phyloP scores from a whole-genome alignment of 1,284 basidiomycete species.

The Caloboletus firmus region DNA sequence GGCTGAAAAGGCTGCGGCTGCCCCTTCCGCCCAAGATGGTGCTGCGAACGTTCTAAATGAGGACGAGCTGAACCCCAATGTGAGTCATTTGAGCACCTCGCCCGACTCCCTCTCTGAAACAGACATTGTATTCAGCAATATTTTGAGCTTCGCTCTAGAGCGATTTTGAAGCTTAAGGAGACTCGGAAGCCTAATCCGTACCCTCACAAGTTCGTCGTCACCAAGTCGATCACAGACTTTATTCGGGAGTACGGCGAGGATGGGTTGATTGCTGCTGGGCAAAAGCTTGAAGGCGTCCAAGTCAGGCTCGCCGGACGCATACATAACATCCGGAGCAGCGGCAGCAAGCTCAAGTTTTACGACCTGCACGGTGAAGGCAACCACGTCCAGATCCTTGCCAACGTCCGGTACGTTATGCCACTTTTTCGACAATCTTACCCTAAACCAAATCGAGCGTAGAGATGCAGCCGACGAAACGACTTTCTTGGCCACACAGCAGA shows the following conservation, averaged over 20 bases:
- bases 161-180: constrained; percentile 85
- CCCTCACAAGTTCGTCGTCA: constrained; percentile 98
- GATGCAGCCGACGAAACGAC: constrained; percentile 69
- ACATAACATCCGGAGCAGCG: constrained; percentile 84
- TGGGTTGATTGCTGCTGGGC: constrained; percentile 65
- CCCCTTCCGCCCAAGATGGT: constrained; percentile 37
- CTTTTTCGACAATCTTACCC: background rate
- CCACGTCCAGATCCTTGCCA: constrained; percentile 96
- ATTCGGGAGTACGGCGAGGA: constrained; percentile 76
- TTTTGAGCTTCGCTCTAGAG: constrained; percentile 88
- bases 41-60: constrained; percentile 53
- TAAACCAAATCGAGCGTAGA: constrained; percentile 38
- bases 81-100: constrained; percentile 41
- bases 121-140: constrained; percentile 75
- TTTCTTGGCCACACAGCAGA: constrained; percentile 77
- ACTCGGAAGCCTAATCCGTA: constrained; percentile 91
- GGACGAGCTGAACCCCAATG: constrained; percentile 78
- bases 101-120: background rate
- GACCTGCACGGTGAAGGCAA: constrained; percentile 91
- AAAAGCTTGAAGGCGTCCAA: constrained; percentile 50
- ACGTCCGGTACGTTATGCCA: constrained; percentile 65
- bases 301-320: constrained; percentile 86
- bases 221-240: constrained; percentile 76
- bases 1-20: constrained; percentile 71
- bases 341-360: constrained; percentile 91